Evolutionary conservation across 2,329 filamentous ascomycete genomes (phyloP).

Genomic region (Plectosphaerella plurivora): DNA sequence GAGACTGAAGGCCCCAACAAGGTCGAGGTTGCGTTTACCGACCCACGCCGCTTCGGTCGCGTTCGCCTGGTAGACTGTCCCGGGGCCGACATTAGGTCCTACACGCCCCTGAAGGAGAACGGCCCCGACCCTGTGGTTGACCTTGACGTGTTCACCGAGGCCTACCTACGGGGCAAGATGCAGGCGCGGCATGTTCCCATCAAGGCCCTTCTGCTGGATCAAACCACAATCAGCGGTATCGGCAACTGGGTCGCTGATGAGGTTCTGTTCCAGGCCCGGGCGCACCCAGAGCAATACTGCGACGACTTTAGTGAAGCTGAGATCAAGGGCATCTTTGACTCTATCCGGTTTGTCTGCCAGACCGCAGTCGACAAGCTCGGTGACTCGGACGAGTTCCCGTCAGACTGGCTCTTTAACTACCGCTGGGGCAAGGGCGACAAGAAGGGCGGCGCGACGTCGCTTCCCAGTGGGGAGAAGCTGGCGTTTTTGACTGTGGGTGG

Average conservation of each 20-base stretch:
- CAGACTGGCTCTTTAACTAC: constrained; percentile 83
- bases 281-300: constrained; percentile 92
- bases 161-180: constrained; percentile 71
- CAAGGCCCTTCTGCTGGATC: constrained; percentile 84
- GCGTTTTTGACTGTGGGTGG: constrained; percentile 86
- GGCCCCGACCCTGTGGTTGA: constrained; percentile 91
- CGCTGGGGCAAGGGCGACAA: constrained; percentile 89
- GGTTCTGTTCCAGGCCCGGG: constrained; percentile 78
- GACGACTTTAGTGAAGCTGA: constrained; percentile 72
- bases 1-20: constrained; percentile 52
- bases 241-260: constrained; percentile 98
- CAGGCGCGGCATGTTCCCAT: constrained; percentile 75
- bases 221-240: constrained; percentile 83
- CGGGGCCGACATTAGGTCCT: constrained; percentile 68
- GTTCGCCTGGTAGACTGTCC: constrained; percentile 79
- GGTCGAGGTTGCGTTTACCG: constrained; percentile 73
- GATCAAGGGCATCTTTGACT: constrained; percentile 65
- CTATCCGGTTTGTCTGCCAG: constrained; percentile 74
- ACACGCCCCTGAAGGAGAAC: constrained; percentile 81
- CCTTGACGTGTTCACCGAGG: constrained; percentile 68
- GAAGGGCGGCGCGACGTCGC: constrained; percentile 58
- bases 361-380: constrained; percentile 74
- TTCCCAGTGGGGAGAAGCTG: constrained; percentile 83
- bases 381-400: constrained; percentile 79
- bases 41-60: constrained; percentile 72